These are phyloP conservation scores for Alternaria hordeiaustralica DNA, from an alignment of 2,329 filamentous ascomycete species.

Conservation along the genomic window DNA sequence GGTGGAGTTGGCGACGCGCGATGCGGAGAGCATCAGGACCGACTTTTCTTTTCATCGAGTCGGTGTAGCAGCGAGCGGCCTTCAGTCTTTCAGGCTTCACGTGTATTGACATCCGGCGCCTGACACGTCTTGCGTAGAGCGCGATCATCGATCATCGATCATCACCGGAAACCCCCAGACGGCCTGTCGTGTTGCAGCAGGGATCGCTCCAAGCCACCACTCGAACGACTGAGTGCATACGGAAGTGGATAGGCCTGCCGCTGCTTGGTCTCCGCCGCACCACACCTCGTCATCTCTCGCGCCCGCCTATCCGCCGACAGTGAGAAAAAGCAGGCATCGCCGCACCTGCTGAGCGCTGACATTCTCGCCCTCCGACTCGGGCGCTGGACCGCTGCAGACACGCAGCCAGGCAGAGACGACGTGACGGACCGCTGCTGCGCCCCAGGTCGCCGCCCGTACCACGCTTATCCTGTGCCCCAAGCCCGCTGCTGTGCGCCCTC, in stretches of 20 bases:
- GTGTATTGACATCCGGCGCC: not conserved
- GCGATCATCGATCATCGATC: constrained; percentile 19
- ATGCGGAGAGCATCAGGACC: constrained; percentile 9
- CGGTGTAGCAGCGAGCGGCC: not conserved
- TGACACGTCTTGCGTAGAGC: not conserved
- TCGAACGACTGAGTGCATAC: constrained; percentile 33
- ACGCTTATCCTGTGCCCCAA: constrained; percentile 18
- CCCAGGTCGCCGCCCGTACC: constrained; percentile 16
- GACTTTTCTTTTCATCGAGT: constrained; percentile 5
- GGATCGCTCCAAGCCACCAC: constrained; percentile 38
- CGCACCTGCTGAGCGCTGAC: constrained; percentile 8
- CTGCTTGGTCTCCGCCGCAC: constrained; percentile 27
- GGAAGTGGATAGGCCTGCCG: constrained; percentile 25
- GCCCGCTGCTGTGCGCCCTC: constrained; percentile 15
- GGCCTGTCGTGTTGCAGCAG: constrained; percentile 22
- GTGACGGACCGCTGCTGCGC: constrained; percentile 18
- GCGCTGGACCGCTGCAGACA: constrained; percentile 6
- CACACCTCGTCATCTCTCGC: constrained; percentile 30
- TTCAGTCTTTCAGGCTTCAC: not conserved
- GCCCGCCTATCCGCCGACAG: constrained; percentile 20
- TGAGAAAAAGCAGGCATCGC: constrained; percentile 23
- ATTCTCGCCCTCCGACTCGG: constrained; percentile 10
- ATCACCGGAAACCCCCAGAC: constrained; percentile 9
- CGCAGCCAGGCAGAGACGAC: constrained; percentile 11
- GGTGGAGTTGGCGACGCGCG: not conserved